Base-by-base conservation (phyloP, 164 flowering plant species). In the Litsea cubeba region DNA sequence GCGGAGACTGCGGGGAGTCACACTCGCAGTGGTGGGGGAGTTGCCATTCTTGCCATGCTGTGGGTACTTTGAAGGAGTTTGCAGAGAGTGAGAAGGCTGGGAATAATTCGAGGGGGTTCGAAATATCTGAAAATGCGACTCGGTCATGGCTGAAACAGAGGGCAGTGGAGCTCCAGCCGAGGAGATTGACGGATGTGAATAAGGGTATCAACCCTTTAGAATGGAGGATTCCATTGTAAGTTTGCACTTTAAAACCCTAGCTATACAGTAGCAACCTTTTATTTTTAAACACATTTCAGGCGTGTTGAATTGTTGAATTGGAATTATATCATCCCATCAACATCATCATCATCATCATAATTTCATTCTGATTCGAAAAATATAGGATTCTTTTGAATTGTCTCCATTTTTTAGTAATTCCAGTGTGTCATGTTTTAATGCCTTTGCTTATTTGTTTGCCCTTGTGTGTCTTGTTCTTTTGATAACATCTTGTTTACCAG, bases 11-110 rank as follows among this genome's bases (percentile, higher is more conserved):
- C 70, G 98, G 97, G 65, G 62, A 86, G 25, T 77, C 87, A 0
- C 79, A 75, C 17, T 89, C 86, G 64, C 96, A 94, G 82, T 94
- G 98, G 98, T 94, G 97, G 97, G 98, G 97, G 3, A 24, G 74
- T n/a, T 94, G 98, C 72, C 74, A 66, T 49, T 54, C 74, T 26
- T 94, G 98, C 50, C 24, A 71, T 7, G 22, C n/a, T 0, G 75
- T 71, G 0, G 92, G 90, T 10, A 87, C 92, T 1, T 28, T 94
- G 80, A 83, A 75, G 73, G 71, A 76, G 78, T 88, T 89, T 70
- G 69, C 81, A 12, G 82, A 62, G 25, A 71, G 70, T 25, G 87
- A 76, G 22, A 50, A 62, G 26, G 78, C 28, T 30, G 83, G 70
- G 46, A 66, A 66, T 62, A 76, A 60, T 70, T 69, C 10, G 28